phyloP scores from a whole-genome alignment of 2,329 filamentous ascomycete genomes.

The Penicillium aurantiogriseum region DNA sequence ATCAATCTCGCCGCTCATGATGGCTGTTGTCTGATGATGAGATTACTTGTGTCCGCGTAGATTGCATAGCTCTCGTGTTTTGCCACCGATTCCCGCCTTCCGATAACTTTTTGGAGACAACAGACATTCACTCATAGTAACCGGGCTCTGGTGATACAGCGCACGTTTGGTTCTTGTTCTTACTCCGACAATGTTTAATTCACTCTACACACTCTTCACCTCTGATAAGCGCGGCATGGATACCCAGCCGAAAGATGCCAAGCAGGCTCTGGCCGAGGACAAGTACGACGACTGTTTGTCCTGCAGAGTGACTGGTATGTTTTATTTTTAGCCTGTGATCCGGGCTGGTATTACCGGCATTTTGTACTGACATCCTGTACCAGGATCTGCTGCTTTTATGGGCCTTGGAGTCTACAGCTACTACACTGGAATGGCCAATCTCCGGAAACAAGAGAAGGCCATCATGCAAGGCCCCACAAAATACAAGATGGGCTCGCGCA shows the following conservation, averaged over 20 bases:
- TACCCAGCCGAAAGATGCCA: conserved; percentile 58
- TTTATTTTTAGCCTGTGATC: not conserved
- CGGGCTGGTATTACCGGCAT: not conserved
- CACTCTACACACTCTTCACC: conserved; percentile 36
- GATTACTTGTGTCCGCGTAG: conserved; percentile 7
- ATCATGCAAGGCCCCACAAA: conserved; percentile 68
- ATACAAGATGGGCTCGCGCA: conserved; percentile 70
- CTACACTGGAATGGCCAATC: conserved; percentile 68
- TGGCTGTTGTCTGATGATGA: conserved; percentile 36
- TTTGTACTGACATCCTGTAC: conserved; percentile 8
- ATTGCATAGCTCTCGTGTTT: conserved; percentile 29
- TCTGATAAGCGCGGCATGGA: conserved; percentile 53
- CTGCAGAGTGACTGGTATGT: conserved; percentile 67
- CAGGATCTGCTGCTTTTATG: conserved; percentile 72
- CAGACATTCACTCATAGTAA: not conserved
- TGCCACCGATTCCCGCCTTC: conserved; percentile 35
- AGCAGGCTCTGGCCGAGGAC: conserved; percentile 52
- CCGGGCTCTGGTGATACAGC: not conserved
- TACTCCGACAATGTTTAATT: not conserved
- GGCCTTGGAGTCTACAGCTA: conserved; percentile 77
- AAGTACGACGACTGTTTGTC: conserved; percentile 63
- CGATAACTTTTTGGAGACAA: conserved; percentile 12
- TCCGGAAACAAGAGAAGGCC: conserved; percentile 59
- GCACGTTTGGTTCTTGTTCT: not conserved
- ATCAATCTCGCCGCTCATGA: conserved; percentile 85